Base-by-base conservation (phyloP, 371 early-diverging fungal species). In the Blakeslea trispora region DNA sequence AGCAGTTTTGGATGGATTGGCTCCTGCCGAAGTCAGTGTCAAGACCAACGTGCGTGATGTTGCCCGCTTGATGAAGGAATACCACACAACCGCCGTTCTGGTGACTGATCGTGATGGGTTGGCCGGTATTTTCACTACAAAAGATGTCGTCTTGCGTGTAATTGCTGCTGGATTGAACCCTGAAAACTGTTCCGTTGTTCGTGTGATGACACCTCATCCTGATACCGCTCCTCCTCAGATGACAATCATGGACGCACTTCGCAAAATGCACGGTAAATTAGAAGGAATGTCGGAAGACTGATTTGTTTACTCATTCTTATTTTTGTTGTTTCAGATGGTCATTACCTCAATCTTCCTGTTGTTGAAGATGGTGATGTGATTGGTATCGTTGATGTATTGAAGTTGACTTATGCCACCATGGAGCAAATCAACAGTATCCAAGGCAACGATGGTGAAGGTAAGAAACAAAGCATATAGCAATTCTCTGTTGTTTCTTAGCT, bases 151-250 rank as follows among this genome's bases (percentile, higher is more conserved):
- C 14, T 79, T 94, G 54, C 85, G 96, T 53, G 96, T 96, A 21
- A 83, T 97, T 69, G 95, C 96, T 15, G 92, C 93, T 22, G 91
- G 90, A 14, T 68, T 93, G 48, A 87, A 93, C 50, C 94, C 95
- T 13, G 81, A 81, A 53, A 88, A 83, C 11, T 93, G 94, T 40
- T 87, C 91, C 15, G 92, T 92, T 21, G 88, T 93, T 13, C 86
- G 95, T 37, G 92, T 95, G 19, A 93, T 95, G 95, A 95, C 96
- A 0, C 95, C 94, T 42, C 91, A 95, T 54, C 96, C 96, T 0
- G 95, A 97, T 68, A 90, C 90, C 1, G 91, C 91, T 3, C 55
- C 78, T 31, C 81, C 88, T 32, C 75, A 80, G 45, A 89, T 89
- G 44, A 79, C 92, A 7, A 88, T 95, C 50, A 68, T 94, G 60